Percentiles rank a stretch among this genome's conserved stretches.
phyloP scores from a whole-genome alignment of 352 stramenopile genomes.

The Phytophthora brassicae region DNA sequence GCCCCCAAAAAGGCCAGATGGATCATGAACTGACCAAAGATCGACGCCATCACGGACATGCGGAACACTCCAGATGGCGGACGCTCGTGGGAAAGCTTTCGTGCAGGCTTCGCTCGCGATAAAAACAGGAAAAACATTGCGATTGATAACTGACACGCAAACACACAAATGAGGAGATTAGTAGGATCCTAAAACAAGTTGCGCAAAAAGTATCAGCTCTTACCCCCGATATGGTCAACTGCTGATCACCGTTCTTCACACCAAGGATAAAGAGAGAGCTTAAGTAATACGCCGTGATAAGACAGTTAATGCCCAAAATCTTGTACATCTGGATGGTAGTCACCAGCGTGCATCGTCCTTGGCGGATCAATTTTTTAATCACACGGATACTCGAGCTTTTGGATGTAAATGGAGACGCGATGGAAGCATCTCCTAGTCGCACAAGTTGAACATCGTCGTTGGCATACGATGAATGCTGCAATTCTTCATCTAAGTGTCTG shows the following conservation, averaged over 20 bases:
- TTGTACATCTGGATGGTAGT: conserved; percentile 99
- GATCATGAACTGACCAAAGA: conserved; percentile 95
- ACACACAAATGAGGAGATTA: too few species aligned
- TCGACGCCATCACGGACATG: conserved; percentile 89
- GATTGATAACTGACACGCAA: conserved; percentile 69
- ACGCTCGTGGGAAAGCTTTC: conserved; percentile 91
- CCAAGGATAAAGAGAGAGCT: conserved; percentile 97
- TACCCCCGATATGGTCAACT: conserved; percentile 76
- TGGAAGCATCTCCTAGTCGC: conserved; percentile 98
- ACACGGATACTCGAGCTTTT: conserved; percentile 90
- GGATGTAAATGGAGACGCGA: conserved; percentile 99
- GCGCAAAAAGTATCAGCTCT: conserved; percentile 10
- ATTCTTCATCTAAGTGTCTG: conserved; percentile 39
- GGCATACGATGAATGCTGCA: conserved; percentile 80
- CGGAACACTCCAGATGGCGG: conserved; percentile 96
- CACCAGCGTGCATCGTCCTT: conserved; percentile 98
- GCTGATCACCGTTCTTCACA: conserved; percentile 98
- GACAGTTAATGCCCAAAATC: conserved; percentile 98
- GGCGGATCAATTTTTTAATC: conserved; percentile 95
- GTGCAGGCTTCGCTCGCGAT: conserved; percentile 90
- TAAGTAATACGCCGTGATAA: conserved; percentile 97
- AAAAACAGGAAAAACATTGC: conserved; percentile 62
- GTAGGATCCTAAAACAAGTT: too few species aligned
- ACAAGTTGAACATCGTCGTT: conserved; percentile 93
- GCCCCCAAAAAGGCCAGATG: conserved; percentile 94